Conservation (phyloP, 768 basidiomycete genomes). For the Mrakia blollopis region DNA sequence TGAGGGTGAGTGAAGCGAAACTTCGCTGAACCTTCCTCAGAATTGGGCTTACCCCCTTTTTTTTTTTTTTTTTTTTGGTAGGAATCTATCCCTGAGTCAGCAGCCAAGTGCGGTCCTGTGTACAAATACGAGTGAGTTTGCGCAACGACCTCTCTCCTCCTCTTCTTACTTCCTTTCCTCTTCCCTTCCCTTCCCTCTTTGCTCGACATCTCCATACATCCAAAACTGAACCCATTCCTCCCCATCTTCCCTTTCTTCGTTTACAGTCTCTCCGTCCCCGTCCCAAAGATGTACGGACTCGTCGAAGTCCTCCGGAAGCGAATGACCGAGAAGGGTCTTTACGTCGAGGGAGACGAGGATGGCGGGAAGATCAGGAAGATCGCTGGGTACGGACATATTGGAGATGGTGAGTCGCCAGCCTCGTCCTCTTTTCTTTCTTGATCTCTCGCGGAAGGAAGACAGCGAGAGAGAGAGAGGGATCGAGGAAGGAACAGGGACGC, state of each 20-base stretch:
- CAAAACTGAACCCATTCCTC: background rate
- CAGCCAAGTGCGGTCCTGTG: slow-evolving; percentile 85
- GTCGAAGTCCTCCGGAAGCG: slow-evolving; percentile 74
- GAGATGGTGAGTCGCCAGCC: slow-evolving; percentile 66
- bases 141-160: background rate
- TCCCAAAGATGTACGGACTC: slow-evolving; percentile 76
- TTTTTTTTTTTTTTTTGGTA: background rate
- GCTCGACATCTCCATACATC: background rate
- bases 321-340: slow-evolving; percentile 50
- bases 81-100: slow-evolving; percentile 85
- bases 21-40: no score
- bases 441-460: no score
- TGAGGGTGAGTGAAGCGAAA: slow-evolving; percentile 49
- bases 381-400: slow-evolving; percentile 92
- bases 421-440: background rate
- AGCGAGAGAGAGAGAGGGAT: background rate
- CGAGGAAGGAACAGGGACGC: background rate
- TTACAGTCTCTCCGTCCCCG: slow-evolving; percentile 85
- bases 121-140: slow-evolving; percentile 79
- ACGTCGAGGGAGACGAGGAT: slow-evolving; percentile 53
- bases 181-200: background rate
- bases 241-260: background rate
- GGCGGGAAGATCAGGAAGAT: slow-evolving; percentile 63
- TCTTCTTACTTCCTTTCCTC: background rate
- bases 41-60: background rate